Percentiles rank a stretch among this genome's conserved stretches.
Evolutionary conservation across 75 land plant genomes (phyloP).

Genomic region (Pinus tabuliformis): DNA sequence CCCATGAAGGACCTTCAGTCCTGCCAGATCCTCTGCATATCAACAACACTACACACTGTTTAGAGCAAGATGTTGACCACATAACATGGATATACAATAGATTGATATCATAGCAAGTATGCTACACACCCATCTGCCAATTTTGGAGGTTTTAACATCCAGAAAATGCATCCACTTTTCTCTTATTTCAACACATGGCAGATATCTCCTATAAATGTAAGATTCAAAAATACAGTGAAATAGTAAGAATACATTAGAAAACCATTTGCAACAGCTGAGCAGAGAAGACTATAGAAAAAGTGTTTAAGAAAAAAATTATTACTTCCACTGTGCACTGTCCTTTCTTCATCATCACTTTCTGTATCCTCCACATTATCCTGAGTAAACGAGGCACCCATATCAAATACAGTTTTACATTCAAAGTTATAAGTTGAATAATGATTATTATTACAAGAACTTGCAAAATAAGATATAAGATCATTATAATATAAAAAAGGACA

Average conservation of each 20-base stretch:
- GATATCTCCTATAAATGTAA: neutral
- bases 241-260: neutral
- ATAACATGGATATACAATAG: neutral
- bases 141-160: neutral
- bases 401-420: neutral
- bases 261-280: neutral
- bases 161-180: neutral
- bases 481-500: neutral
- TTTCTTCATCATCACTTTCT: constrained; percentile 62
- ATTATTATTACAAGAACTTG: neutral
- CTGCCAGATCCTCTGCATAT: constrained; percentile 76
- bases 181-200: neutral
- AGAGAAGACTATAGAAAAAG: neutral
- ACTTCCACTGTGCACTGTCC: constrained; percentile 24
- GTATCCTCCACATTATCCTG: constrained; percentile 53
- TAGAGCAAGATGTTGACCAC: neutral
- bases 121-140: neutral
- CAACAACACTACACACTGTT: constrained; percentile 8
- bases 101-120: neutral
- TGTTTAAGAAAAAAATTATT: constrained; percentile 2
- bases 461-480: neutral
- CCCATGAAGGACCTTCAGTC: constrained; percentile 97
- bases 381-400: neutral
- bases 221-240: neutral
- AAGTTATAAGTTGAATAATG: neutral